phyloP scores from a whole-genome alignment of 148 eudicot genomes.

The Arctostaphylos glauca region DNA sequence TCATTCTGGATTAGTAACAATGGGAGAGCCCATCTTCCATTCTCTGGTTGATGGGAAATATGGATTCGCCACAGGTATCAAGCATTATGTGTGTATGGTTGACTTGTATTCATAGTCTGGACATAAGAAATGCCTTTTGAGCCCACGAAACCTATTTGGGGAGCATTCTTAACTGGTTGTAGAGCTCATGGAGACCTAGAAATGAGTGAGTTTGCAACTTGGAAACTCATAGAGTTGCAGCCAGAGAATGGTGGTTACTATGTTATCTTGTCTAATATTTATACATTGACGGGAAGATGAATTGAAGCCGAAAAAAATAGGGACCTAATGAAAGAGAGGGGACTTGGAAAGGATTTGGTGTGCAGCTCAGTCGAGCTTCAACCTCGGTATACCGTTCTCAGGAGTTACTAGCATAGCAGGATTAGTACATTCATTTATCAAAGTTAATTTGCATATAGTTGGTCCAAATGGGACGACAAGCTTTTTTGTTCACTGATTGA shows the following conservation, averaged over 20 bases:
- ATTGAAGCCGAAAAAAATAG: slow-evolving; percentile 29
- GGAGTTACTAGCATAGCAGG: slow-evolving; percentile 16
- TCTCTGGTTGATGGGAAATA: slow-evolving; percentile 30
- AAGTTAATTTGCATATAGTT: too few relatives aligned
- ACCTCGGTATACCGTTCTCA: neutral
- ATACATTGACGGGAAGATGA: slow-evolving; percentile 38
- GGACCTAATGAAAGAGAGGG: slow-evolving; percentile 41
- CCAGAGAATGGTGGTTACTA: slow-evolving; percentile 39
- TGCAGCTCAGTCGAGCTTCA: too few relatives aligned
- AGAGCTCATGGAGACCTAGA: slow-evolving; percentile 32
- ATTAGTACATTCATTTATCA: neutral
- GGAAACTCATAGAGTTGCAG: slow-evolving; percentile 36
- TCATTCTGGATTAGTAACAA: slow-evolving; percentile 37
- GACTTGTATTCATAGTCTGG: slow-evolving; percentile 41
- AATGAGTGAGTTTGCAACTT: slow-evolving; percentile 40
- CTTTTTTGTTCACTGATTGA: too few relatives aligned
- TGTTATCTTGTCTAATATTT: slow-evolving; percentile 37
- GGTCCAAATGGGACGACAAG: too few relatives aligned
- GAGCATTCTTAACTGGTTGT: slow-evolving; percentile 39
- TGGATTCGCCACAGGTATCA: slow-evolving; percentile 32
- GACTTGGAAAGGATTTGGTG: slow-evolving; percentile 41
- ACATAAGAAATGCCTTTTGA: slow-evolving; percentile 31
- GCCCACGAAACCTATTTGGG: slow-evolving; percentile 39
- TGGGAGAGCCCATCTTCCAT: slow-evolving; percentile 32
- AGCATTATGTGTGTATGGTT: slow-evolving; percentile 48